phyloP scores from a whole-genome alignment of 2,329 filamentous ascomycete species.

The Lecanosticta acicola region DNA sequence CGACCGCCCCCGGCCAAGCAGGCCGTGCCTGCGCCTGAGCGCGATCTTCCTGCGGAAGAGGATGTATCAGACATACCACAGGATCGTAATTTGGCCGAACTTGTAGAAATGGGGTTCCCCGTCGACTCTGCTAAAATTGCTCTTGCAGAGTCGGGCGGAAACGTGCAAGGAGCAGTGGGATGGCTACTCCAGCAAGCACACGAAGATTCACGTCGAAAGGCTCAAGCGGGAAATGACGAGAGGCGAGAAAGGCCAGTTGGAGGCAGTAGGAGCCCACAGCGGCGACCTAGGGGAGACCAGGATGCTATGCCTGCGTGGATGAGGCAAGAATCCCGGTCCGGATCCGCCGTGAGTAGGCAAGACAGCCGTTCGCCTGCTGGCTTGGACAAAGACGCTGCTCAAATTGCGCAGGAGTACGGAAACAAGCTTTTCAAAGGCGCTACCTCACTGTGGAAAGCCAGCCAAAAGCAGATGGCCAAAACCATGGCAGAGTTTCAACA shows the following conservation, averaged over 20 bases:
- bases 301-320: constrained; percentile 56
- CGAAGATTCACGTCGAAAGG: constrained; percentile 69
- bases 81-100: constrained; percentile 76
- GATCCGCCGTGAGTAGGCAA: constrained; percentile 43
- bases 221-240: constrained; percentile 33
- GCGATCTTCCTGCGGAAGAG: constrained; percentile 3
- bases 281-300: constrained; percentile 31
- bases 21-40: constrained; percentile 1
- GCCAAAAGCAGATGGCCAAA: constrained; percentile 87
- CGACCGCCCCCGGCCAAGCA: constrained; percentile 10
- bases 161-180: constrained; percentile 81
- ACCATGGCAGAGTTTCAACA: constrained; percentile 78
- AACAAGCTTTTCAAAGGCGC: constrained; percentile 86
- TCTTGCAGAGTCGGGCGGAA: constrained; percentile 71
- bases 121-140: constrained; percentile 76
- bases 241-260: constrained; percentile 16
- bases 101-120: constrained; percentile 93
- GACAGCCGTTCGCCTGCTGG: constrained; percentile 50
- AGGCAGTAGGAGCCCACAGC: constrained; percentile 20
- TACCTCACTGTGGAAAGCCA: constrained; percentile 89
- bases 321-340: constrained; percentile 50
- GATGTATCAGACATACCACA: constrained; percentile 14
- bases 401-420: constrained; percentile 75
- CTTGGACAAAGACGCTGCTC: constrained; percentile 68
- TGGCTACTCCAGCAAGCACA: constrained; percentile 91